Conservation (phyloP, 225 moss, liverwort and hornwort genomes). For the Marchantia polymorpha region DNA sequence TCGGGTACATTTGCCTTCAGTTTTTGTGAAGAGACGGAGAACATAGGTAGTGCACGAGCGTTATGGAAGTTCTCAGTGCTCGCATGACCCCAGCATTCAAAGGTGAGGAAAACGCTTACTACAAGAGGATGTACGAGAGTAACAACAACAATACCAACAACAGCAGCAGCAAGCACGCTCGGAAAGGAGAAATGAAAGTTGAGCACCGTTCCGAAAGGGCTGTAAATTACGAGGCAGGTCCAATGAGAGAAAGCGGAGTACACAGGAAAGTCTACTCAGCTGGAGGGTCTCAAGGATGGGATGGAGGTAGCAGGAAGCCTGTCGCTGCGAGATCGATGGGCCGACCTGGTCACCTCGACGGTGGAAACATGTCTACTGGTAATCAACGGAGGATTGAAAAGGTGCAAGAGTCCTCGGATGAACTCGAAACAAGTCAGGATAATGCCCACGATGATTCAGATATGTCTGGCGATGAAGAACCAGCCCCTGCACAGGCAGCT, state of each 20-base stretch:
- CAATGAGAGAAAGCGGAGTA: slow-evolving; percentile 27
- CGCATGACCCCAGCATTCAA: slow-evolving; percentile 43
- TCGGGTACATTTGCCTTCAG: neutral
- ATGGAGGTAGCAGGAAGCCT: slow-evolving; percentile 22
- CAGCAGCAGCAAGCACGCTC: slow-evolving; percentile 22
- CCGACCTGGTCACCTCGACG: slow-evolving; percentile 21
- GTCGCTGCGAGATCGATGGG: slow-evolving; percentile 18
- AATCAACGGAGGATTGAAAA: slow-evolving; percentile 16
- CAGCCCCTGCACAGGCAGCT: slow-evolving; percentile 7
- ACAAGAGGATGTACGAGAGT: slow-evolving; percentile 34
- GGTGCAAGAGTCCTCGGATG: slow-evolving; percentile 37
- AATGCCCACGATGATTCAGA: slow-evolving; percentile 33
- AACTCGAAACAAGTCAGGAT: slow-evolving; percentile 35
- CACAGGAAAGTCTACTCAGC: slow-evolving; percentile 21
- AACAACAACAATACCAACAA: neutral
- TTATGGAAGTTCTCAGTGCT: slow-evolving; percentile 42
- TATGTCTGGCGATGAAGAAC: slow-evolving; percentile 37
- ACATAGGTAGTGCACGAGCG: neutral
- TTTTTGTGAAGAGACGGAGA: neutral
- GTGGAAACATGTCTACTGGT: neutral
- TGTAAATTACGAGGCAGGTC: slow-evolving; percentile 20
- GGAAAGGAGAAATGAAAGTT: slow-evolving; percentile 31
- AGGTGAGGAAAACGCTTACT: slow-evolving; percentile 36
- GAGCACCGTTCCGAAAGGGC: slow-evolving; percentile 26
- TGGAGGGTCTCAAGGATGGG: slow-evolving; percentile 29